phyloP scores from a whole-genome alignment of 2,329 filamentous ascomycete genomes.

The Colletotrichum tabaci region DNA sequence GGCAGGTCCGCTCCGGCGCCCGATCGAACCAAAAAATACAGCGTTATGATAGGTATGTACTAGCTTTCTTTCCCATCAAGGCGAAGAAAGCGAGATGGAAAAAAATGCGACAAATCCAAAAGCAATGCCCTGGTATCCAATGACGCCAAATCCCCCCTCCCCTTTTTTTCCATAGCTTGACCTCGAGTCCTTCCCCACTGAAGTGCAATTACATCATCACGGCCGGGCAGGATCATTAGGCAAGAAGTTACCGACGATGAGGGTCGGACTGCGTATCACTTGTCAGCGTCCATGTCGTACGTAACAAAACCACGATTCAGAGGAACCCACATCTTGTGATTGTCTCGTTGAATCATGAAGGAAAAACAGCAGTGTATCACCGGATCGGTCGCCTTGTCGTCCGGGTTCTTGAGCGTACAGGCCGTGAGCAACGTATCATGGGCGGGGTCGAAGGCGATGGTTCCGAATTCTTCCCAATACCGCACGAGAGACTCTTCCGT shows the following conservation, averaged over 20 bases:
- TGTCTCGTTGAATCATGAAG: slow-evolving; percentile 94
- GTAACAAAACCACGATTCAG: slow-evolving; percentile 8
- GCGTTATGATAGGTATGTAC: background rate
- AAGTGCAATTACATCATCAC: slow-evolving; percentile 53
- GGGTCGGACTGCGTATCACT: slow-evolving; percentile 76
- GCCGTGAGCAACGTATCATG: slow-evolving; percentile 97
- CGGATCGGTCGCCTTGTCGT: slow-evolving; percentile 76
- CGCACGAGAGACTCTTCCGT: slow-evolving; percentile 95
- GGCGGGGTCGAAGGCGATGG: slow-evolving; percentile 93
- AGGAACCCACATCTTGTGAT: slow-evolving; percentile 90
- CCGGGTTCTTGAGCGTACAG: slow-evolving; percentile 89
- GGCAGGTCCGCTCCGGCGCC: background rate
- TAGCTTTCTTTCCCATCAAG: background rate
- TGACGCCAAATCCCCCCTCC: slow-evolving; percentile 30
- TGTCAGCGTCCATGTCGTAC: slow-evolving; percentile 50
- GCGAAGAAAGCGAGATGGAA: background rate
- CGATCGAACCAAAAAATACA: background rate
- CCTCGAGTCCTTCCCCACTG: slow-evolving; percentile 29
- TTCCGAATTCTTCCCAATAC: slow-evolving; percentile 99
- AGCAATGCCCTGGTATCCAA: slow-evolving; percentile 41
- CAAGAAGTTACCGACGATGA: slow-evolving; percentile 97
- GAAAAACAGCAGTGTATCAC: slow-evolving; percentile 96
- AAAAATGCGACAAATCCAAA: slow-evolving; percentile 4
- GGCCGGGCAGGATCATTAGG: slow-evolving; percentile 77
- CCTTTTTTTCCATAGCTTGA: slow-evolving; percentile 14